Conservation (phyloP, 306 rosid species). For the Medicago lupulina region DNA sequence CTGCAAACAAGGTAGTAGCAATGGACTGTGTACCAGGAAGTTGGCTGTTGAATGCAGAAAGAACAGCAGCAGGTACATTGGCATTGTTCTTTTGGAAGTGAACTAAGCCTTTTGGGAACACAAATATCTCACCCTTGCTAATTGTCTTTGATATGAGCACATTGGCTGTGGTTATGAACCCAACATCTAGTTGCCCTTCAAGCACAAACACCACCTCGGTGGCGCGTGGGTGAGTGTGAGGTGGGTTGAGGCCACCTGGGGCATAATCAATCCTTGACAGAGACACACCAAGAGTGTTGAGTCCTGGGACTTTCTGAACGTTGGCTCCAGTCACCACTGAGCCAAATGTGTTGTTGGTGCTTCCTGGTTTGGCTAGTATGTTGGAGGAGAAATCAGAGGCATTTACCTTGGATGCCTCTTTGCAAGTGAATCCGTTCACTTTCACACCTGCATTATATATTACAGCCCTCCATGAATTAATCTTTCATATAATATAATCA, state of each 20-base stretch:
- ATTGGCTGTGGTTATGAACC: slow-evolving; percentile 78
- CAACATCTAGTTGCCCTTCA: slow-evolving; percentile 72
- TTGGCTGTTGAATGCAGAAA: slow-evolving; percentile 85
- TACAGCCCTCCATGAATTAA: slow-evolving; percentile 10
- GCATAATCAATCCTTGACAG: slow-evolving; percentile 84
- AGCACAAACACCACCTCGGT: slow-evolving; percentile 84
- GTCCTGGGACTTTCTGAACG: slow-evolving; percentile 75
- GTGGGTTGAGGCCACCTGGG: slow-evolving; percentile 89
- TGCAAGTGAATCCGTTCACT: slow-evolving; percentile 85
- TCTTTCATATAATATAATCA: background rate
- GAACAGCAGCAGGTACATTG: slow-evolving; percentile 61
- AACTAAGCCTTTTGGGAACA: slow-evolving; percentile 78
- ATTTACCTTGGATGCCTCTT: slow-evolving; percentile 56
- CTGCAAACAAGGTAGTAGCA: slow-evolving; percentile 62
- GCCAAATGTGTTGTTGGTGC: slow-evolving; percentile 73
- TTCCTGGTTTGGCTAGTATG: slow-evolving; percentile 72
- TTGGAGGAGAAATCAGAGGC: slow-evolving; percentile 76
- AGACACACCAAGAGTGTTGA: slow-evolving; percentile 87
- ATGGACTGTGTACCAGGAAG: slow-evolving; percentile 81
- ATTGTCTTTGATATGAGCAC: slow-evolving; percentile 73
- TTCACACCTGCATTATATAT: slow-evolving; percentile 48
- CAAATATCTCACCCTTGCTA: slow-evolving; percentile 75
- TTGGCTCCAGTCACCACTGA: slow-evolving; percentile 76
- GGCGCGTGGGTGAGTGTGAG: slow-evolving; percentile 97
- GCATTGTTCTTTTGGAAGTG: slow-evolving; percentile 91